Conservation (phyloP, 208 protist species). For the Leishmania mexicana region DNA sequence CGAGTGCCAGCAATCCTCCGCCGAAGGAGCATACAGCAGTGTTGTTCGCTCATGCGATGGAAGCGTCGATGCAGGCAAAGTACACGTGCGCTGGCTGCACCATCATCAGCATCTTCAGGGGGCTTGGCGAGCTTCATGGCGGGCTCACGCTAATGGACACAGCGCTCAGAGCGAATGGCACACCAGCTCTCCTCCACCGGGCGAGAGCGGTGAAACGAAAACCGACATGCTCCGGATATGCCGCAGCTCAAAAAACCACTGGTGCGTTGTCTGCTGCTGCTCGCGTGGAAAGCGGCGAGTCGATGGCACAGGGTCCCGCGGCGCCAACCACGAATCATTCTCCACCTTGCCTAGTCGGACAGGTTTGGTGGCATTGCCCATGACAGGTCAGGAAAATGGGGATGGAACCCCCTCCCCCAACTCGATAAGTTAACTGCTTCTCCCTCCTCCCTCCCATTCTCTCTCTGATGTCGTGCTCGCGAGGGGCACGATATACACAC, state of each 20-base stretch:
- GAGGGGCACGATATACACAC: not conserved
- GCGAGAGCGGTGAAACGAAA: not conserved
- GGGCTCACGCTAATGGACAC: not conserved
- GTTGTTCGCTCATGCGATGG: not conserved
- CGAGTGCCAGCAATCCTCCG: not conserved
- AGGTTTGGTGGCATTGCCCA: not conserved
- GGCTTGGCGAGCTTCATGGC: not conserved
- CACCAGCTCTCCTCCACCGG: not conserved
- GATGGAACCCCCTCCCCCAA: not conserved
- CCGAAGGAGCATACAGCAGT: not conserved
- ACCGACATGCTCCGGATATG: not conserved
- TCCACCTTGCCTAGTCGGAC: not conserved
- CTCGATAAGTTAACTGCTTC: not conserved
- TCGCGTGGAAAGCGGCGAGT: not conserved
- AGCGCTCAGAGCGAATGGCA: not conserved
- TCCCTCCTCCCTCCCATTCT: not conserved
- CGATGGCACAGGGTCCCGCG: not conserved
- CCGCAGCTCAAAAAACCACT: not conserved
- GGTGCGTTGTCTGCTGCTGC: not conserved
- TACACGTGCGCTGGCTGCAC: not conserved
- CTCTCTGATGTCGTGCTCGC: not conserved
- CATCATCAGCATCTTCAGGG: not conserved
- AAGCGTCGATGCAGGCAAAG: not conserved
- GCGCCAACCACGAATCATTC: not conserved
- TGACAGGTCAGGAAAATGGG: not conserved